Evolutionary conservation across 352 stramenopile species (phyloP), one percentile per base, ranked within the genome.

Genomic region (Pythium aristosporum): DNA sequence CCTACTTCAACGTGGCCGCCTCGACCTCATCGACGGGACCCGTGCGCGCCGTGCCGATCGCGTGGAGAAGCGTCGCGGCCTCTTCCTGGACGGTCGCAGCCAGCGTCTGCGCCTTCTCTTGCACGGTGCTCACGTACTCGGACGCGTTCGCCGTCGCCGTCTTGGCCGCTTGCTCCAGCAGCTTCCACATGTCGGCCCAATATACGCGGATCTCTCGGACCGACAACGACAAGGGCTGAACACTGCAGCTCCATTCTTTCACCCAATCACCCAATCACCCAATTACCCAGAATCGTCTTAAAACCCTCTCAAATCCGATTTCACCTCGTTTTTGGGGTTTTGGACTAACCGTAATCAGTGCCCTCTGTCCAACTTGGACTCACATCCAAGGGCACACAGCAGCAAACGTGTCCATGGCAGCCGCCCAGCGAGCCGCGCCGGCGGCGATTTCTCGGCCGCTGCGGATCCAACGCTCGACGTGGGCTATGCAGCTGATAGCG

Each of bases 161-260:
- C 74, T 92, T 91, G 36, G 84, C 84, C 44, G 81, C 84, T 53
- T 86, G 72, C 63, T 93, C 84, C 43, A 92, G 71, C n/a, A 93
- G 59, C 61, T 79, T 72, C 84, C 82, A 93, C 84, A 93, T 92
- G 42, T 46, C 34, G 34, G 34, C 34, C 34, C 34, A 39, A 39
- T 39, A 39, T 15, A 15, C 11, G 34, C 34, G 8, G 34, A 10
- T 39, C 34, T 39, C 11, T 39, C 34, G 1, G 34, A 39, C 11
- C 34, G 8, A 13, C 8, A 39, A 39, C 25, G 25, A 39, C n/a
- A 39, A 7, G 11, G 34, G 11, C 34, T 13, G 11, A 39, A 39
- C 25, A 30, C 34, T 39, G 6, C 6, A 39, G 25, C 11, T 3
- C 20, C 5, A 3, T 16, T 25, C 47, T 21, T 65, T 57, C 55